Evolutionary conservation across 2,329 filamentous ascomycete species (phyloP), one percentile per base, ranked within the genome.

Genomic region (Acephala macrosclerotiorum): DNA sequence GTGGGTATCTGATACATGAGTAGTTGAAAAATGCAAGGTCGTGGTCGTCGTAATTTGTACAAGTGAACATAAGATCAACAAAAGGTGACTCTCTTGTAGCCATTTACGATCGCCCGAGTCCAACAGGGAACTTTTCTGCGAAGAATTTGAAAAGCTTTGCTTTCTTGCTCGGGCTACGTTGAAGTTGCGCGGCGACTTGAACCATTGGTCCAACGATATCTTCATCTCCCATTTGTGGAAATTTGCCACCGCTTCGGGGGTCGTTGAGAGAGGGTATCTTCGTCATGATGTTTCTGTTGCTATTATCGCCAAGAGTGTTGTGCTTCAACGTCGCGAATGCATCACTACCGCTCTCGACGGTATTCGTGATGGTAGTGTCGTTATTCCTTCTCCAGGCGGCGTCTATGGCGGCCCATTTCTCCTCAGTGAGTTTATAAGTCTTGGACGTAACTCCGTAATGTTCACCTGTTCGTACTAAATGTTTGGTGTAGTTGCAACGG

Each of bases 201-300:
- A 76, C 75, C 94, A 97, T 97, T 7, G 94, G 94, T 1, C 94
- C 94, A 53, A 97, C 93, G 76, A 97, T 96, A 77, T 97, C 94
- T 73, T 94, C 91, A 74, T 97, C 94, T 60, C 94, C 94, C 36
- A 95, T 87, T 72, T 90, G 89, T 26, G 94, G 94, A 74, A 97
- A 97, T 78, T 97, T 97, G 75, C 91, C 91, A 68, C 91, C 85
- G 75, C 83, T 80, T 77, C 84, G 78, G 63, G 90, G 83, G 75
- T 92, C 89, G 68, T 90, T 83, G 71, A 94, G 86, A 29, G 86
- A 84, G 0, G 91, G 91, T 69, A 94, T 87, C 64, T 87, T 87
- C 66, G 86, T 87, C 49, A 90, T 83, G 35, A 89, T 81, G 65
- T 85, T 80, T 38, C 60, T 69, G 36, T 49, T 70, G 14, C 56